These are phyloP conservation scores for Colletotrichum sp. DNA, from an alignment of 2,329 filamentous ascomycete species.

Conservation along the genomic window DNA sequence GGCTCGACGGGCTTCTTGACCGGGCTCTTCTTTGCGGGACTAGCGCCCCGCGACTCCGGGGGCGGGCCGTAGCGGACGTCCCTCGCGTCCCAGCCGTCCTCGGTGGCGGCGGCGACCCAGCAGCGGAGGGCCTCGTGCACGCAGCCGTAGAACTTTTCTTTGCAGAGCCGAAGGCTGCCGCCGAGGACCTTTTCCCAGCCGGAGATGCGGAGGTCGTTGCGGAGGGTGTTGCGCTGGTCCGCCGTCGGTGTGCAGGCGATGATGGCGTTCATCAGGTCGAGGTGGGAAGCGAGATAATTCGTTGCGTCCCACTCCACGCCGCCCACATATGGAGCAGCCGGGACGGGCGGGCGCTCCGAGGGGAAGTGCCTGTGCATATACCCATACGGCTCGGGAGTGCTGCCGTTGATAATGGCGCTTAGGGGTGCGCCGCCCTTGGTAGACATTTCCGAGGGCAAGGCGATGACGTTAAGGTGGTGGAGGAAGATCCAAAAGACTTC, in stretches of 20 bases:
- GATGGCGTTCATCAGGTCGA: constrained; percentile 92
- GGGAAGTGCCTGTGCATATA: constrained; percentile 81
- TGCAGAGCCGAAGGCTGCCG: constrained; percentile 84
- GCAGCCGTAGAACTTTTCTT: constrained; percentile 95
- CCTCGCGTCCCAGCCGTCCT: constrained; percentile 86
- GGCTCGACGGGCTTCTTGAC: constrained; percentile 51
- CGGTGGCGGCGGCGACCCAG: constrained; percentile 86
- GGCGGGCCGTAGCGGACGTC: constrained; percentile 79
- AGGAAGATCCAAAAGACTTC: constrained; percentile 99
- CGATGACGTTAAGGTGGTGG: constrained; percentile 88
- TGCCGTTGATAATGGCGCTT: constrained; percentile 35
- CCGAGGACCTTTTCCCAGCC: constrained; percentile 94
- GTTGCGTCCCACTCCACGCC: constrained; percentile 99
- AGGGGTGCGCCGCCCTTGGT: constrained; percentile 26
- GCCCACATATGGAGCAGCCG: constrained; percentile 93
- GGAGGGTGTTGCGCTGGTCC: constrained; percentile 76
- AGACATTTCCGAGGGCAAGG: constrained; percentile 59
- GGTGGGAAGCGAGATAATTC: constrained; percentile 90
- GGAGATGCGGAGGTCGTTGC: constrained; percentile 79
- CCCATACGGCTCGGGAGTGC: constrained; percentile 47
- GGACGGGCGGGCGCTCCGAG: constrained; percentile 84
- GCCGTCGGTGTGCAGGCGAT: constrained; percentile 77
- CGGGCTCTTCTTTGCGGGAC: constrained; percentile 51
- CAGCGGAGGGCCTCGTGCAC: constrained; percentile 89
- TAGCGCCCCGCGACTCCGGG: constrained; percentile 40